Percentiles rank a stretch among this genome's conserved stretches.
Evolutionary conservation across 2,329 filamentous ascomycete species (phyloP).

Genomic region (Aspergillus bombycis): DNA sequence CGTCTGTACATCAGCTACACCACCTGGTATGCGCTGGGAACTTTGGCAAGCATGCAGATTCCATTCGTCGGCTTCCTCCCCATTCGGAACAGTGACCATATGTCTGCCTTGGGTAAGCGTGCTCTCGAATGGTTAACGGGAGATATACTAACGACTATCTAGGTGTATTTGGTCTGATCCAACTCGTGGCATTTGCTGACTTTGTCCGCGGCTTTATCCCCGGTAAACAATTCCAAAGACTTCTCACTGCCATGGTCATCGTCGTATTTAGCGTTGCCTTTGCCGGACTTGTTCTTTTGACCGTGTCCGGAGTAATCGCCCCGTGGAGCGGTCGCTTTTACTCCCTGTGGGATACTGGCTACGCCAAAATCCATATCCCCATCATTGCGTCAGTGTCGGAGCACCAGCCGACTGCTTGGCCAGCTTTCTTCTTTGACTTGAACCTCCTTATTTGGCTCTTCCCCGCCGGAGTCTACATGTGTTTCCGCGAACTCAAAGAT

Average conservation of each 20-base stretch:
- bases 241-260: constrained; percentile 76
- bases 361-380: constrained; percentile 98
- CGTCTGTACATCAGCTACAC: constrained; percentile 95
- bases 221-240: constrained; percentile 89
- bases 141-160: constrained; percentile 25
- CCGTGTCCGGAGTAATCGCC: constrained; percentile 86
- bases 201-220: constrained; percentile 87
- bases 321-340: constrained; percentile 99
- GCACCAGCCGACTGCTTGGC: constrained; percentile 98
- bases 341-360: constrained; percentile 97
- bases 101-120: constrained; percentile 83
- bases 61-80: constrained; percentile 97
- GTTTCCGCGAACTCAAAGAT: constrained; percentile 89
- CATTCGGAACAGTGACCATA: constrained; percentile 96
- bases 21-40: constrained; percentile 96
- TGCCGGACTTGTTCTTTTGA: constrained; percentile 76
- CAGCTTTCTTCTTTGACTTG: constrained; percentile 98
- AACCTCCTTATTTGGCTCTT: constrained; percentile 99
- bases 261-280: constrained; percentile 74
- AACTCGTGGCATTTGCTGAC: constrained; percentile 89
- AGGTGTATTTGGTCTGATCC: constrained; percentile 95
- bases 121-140: not conserved
- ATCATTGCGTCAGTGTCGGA: constrained; percentile 99
- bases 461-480: constrained; percentile 96
- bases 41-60: constrained; percentile 97